phyloP scores from a whole-genome alignment of 1,139 yeast genomes.

The Suhomyces chickasaworum region DNA sequence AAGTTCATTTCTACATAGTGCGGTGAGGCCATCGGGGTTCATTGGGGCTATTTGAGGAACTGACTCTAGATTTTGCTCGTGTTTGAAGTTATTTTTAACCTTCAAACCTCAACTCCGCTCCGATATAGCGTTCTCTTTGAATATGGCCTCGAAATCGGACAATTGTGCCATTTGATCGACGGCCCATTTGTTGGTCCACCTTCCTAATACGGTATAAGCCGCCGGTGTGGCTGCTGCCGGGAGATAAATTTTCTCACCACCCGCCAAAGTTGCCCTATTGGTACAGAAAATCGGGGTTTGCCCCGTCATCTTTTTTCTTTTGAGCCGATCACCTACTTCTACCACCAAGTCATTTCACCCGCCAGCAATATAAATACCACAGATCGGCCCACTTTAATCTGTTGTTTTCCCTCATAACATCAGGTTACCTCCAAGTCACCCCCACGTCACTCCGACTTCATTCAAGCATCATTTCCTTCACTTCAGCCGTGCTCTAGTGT shows the following conservation, averaged over 20 bases:
- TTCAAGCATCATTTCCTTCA: too few species aligned
- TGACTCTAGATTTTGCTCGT: too few species aligned
- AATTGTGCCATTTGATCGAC: background rate
- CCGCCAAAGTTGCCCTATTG: background rate
- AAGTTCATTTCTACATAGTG: too few species aligned
- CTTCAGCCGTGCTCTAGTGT: too few species aligned
- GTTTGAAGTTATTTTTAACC: too few species aligned
- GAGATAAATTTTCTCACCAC: background rate
- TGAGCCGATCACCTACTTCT: background rate
- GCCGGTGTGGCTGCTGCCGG: background rate
- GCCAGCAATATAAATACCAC: background rate
- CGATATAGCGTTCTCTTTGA: too few species aligned
- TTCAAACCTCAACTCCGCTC: background rate
- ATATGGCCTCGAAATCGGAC: background rate
- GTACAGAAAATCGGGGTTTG: background rate
- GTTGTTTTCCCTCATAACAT: background rate
- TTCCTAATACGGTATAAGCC: background rate
- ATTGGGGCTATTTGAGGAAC: too few species aligned
- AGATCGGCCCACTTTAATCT: background rate
- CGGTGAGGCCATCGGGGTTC: too few species aligned
- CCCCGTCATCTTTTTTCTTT: background rate
- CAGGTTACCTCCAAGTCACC: background rate
- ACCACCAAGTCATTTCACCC: background rate
- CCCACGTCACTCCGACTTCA: too few species aligned
- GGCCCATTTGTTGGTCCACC: background rate